phyloP scores from a whole-genome alignment of 768 basidiomycete species.

The Lactifluus piperatus region DNA sequence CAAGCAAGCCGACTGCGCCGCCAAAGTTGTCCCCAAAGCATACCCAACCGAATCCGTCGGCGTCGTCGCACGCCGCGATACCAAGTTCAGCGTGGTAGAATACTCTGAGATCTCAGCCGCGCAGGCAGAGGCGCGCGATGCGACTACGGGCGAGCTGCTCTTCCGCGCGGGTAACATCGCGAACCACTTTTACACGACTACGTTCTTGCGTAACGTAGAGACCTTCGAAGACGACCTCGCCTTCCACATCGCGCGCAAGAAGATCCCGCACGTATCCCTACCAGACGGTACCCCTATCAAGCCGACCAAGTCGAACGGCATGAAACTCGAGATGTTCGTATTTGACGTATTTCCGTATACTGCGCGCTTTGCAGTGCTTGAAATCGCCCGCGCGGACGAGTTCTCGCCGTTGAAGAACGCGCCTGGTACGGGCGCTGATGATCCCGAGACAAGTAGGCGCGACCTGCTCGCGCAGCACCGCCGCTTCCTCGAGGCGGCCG shows the following conservation, averaged over 20 bases:
- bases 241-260: slow-evolving; percentile 97
- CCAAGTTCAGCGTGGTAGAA: slow-evolving; percentile 87
- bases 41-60: slow-evolving; percentile 87
- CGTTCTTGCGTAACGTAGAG: slow-evolving; percentile 71
- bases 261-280: slow-evolving; percentile 80
- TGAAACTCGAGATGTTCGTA: slow-evolving; percentile 98
- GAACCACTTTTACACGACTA: slow-evolving; percentile 94
- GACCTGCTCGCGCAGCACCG: slow-evolving; percentile 85
- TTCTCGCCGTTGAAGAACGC: slow-evolving; percentile 98
- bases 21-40: slow-evolving; percentile 92
- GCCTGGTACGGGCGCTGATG: slow-evolving; percentile 83
- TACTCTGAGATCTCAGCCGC: slow-evolving; percentile 93
- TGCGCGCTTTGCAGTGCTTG: slow-evolving; percentile 72
- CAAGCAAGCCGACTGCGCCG: slow-evolving; percentile 83
- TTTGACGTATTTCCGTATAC: slow-evolving; percentile 98
- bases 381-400: slow-evolving; percentile 81
- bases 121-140: slow-evolving; percentile 70
- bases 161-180: slow-evolving; percentile 96
- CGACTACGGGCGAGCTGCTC: slow-evolving; percentile 62
- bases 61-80: slow-evolving; percentile 76
- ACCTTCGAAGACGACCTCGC: slow-evolving; percentile 82
- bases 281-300: slow-evolving; percentile 61
- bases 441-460: slow-evolving; percentile 81
- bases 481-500: slow-evolving; percentile 73
- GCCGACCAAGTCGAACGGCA: slow-evolving; percentile 88